phyloP scores from a whole-genome alignment of 495 filamentous ascomycete species.

The Aspergillus mulundensis region DNA sequence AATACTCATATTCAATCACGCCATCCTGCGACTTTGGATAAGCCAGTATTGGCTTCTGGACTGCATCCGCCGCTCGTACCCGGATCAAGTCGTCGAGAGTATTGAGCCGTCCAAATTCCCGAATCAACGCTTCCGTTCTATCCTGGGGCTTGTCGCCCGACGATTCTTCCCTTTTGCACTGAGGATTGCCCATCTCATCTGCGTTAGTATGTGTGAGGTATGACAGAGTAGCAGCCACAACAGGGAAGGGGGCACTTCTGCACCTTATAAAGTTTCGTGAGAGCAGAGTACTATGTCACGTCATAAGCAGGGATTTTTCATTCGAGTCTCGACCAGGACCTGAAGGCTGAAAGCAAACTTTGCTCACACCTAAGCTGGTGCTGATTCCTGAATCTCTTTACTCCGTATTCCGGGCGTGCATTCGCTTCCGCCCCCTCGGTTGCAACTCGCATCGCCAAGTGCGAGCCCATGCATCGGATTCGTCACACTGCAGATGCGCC shows the following conservation, averaged over 20 bases:
- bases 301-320: neutral
- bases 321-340: too few relatives aligned
- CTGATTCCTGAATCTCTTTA: too few relatives aligned
- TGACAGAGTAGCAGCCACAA: neutral
- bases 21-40: conserved; percentile 41
- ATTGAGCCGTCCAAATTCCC: conserved; percentile 35
- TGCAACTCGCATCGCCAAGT: neutral
- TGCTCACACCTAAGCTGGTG: too few relatives aligned
- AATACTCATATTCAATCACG: conserved; percentile 43
- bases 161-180: conserved; percentile 15
- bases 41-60: conserved; percentile 49
- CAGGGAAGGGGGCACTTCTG: neutral
- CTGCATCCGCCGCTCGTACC: conserved; percentile 43
- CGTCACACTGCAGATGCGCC: neutral
- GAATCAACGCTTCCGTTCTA: conserved; percentile 19
- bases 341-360: too few relatives aligned
- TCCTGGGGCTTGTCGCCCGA: conserved; percentile 12
- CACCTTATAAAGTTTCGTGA: neutral
- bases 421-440: neutral
- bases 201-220: neutral
- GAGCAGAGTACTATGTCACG: neutral
- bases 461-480: neutral
- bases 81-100: conserved; percentile 48
- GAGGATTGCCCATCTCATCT: conserved; percentile 53
- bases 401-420: neutral